Evolutionary conservation across 345 rosid genomes (phyloP).

Genomic region (Raphanus sativus): DNA sequence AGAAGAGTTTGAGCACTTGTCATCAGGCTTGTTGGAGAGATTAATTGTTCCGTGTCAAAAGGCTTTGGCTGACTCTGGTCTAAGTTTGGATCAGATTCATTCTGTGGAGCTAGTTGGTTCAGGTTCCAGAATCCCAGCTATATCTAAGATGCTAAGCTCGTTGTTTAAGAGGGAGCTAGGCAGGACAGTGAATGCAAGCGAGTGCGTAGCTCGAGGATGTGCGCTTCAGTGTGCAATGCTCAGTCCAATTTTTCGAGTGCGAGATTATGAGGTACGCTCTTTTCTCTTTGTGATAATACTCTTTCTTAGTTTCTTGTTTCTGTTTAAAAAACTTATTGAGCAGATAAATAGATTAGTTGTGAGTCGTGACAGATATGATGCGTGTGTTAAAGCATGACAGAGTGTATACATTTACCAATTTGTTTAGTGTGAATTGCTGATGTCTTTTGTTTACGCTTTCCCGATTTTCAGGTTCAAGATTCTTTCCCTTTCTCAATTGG

Average conservation of each 20-base stretch:
- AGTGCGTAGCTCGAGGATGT: slow-evolving; percentile 71
- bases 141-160: slow-evolving; percentile 47
- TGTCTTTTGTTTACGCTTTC: slow-evolving; percentile 22
- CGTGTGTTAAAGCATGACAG: not conserved
- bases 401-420: not conserved
- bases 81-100: slow-evolving; percentile 50
- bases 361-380: not conserved
- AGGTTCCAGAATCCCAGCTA: slow-evolving; percentile 66
- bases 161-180: slow-evolving; percentile 58
- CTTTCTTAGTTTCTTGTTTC: not conserved
- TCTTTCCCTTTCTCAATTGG: slow-evolving; percentile 69
- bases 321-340: not conserved
- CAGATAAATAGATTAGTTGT: not conserved
- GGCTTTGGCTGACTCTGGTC: slow-evolving; percentile 59
- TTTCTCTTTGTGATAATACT: not conserved
- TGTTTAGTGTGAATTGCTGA: slow-evolving; percentile 12
- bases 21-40: slow-evolving; percentile 52
- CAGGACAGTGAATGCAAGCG: slow-evolving; percentile 67
- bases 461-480: slow-evolving; percentile 72
- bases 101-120: slow-evolving; percentile 75
- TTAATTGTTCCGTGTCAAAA: slow-evolving; percentile 52
- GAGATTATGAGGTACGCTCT: slow-evolving; percentile 56
- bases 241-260: slow-evolving; percentile 58
- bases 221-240: slow-evolving; percentile 80
- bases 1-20: slow-evolving; percentile 59